phyloP scores from a whole-genome alignment of 1,284 basidiomycete genomes.

The Tilletia walkeri region DNA sequence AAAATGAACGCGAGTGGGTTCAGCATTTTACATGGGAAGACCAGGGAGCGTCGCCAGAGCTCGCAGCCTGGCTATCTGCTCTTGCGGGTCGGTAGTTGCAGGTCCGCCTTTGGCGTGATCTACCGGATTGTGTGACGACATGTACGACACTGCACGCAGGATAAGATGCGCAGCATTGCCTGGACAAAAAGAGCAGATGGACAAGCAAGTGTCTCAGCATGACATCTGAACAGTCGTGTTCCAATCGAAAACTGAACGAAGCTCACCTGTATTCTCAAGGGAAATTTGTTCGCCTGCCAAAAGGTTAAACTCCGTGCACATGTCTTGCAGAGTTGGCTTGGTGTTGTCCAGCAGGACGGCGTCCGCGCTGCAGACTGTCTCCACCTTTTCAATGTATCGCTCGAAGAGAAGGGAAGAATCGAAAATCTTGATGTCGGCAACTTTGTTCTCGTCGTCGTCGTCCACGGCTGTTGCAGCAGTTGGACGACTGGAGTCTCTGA shows the following conservation, averaged over 20 bases:
- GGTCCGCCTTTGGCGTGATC: no score
- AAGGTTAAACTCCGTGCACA: not conserved
- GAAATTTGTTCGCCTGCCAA: not conserved
- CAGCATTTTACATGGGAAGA: no score
- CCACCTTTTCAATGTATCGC: not conserved
- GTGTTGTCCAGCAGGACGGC: not conserved
- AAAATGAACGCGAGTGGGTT: no score
- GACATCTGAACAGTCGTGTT: not conserved
- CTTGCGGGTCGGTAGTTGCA: no score
- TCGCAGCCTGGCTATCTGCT: no score
- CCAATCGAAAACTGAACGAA: not conserved
- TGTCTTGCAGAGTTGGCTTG: not conserved
- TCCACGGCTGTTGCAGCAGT: no score
- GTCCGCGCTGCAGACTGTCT: not conserved
- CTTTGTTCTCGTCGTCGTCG: not conserved
- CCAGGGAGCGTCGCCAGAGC: no score
- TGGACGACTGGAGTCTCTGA: not conserved
- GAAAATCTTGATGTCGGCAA: not conserved
- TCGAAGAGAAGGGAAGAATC: constrained; percentile 1
- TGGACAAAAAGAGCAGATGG: not conserved
- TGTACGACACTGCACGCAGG: constrained; percentile 6
- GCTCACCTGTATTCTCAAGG: not conserved
- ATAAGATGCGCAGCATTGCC: constrained; percentile 1
- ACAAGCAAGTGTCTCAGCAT: not conserved
- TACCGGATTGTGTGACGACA: not conserved